These are phyloP conservation scores for Glarea lozoyensis DNA, from an alignment of 495 filamentous ascomycete genomes.

Conservation along the genomic window DNA sequence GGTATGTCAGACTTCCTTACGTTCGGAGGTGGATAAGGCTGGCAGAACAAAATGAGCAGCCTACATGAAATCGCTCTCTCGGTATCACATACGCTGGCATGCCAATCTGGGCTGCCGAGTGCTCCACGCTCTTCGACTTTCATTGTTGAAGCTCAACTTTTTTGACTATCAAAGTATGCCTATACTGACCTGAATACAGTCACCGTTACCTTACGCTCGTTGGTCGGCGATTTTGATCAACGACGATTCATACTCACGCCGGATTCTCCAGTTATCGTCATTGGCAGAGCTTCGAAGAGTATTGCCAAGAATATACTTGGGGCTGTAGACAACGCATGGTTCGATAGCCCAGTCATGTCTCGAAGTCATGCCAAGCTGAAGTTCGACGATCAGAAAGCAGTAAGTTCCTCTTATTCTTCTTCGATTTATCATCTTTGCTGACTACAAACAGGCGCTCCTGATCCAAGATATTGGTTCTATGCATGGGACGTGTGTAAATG, in stretches of 20 bases:
- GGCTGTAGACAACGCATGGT: constrained; percentile 56
- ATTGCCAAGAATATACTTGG: constrained; percentile 41
- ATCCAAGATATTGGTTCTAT: constrained; percentile 45
- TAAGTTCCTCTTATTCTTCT: constrained; percentile 18
- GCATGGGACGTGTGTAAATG: constrained; percentile 45
- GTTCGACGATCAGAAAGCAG: constrained; percentile 33
- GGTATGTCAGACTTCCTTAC: too few relatives aligned
- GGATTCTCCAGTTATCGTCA: constrained; percentile 18
- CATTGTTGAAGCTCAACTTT: too few relatives aligned
- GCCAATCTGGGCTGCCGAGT: too few relatives aligned
- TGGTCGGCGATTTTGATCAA: constrained; percentile 12
- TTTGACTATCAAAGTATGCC: too few relatives aligned
- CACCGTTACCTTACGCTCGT: constrained; percentile 20
- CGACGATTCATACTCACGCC: constrained; percentile 20
- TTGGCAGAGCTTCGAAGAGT: constrained; percentile 57
- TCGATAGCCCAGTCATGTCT: constrained; percentile 76
- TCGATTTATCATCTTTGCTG: constrained; percentile 2
- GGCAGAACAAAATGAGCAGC: too few relatives aligned
- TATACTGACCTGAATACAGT: too few relatives aligned
- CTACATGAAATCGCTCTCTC: too few relatives aligned
- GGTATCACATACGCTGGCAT: too few relatives aligned
- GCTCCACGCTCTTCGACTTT: too few relatives aligned
- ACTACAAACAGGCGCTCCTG: constrained; percentile 26
- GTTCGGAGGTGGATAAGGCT: too few relatives aligned
- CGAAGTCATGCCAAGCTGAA: constrained; percentile 60